These are phyloP conservation scores for Rehmannia glutinosa DNA, from an alignment of 257 asterid species.

Conservation along the genomic window DNA sequence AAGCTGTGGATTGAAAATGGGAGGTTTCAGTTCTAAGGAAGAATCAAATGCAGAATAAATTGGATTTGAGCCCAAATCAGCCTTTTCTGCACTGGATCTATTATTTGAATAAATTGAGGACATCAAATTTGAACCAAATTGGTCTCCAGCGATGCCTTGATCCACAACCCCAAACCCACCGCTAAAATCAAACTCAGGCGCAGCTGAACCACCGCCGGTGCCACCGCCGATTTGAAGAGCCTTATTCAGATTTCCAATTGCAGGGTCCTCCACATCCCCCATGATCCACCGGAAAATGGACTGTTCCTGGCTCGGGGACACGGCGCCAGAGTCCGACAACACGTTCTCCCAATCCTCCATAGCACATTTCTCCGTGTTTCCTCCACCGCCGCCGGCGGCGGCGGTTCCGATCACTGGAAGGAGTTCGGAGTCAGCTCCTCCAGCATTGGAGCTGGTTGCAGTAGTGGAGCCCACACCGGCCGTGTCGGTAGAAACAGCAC, in stretches of 20 bases:
- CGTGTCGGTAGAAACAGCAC: conserved; percentile 56
- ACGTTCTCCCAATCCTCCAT: conserved; percentile 91
- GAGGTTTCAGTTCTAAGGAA: conserved; percentile 46
- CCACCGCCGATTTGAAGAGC: conserved; percentile 44
- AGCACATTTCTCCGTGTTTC: conserved; percentile 43
- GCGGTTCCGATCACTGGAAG: conserved; percentile 41
- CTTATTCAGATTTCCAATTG: conserved; percentile 58
- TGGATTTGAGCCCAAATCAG: not conserved
- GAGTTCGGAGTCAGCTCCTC: conserved; percentile 50
- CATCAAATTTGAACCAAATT: conserved; percentile 22
- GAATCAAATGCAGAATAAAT: conserved; percentile 30
- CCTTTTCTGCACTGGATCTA: conserved; percentile 11
- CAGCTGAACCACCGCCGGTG: conserved; percentile 12
- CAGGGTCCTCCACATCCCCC: conserved; percentile 89
- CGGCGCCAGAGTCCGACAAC: conserved; percentile 58
- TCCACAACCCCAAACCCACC: conserved; percentile 62
- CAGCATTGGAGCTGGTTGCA: conserved; percentile 73
- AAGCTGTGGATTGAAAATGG: conserved; percentile 47
- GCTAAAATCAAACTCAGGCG: conserved; percentile 53
- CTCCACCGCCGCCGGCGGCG: conserved; percentile 22
- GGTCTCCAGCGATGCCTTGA: conserved; percentile 58
- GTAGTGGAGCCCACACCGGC: conserved; percentile 76
- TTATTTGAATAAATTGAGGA: conserved; percentile 29
- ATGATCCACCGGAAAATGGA: conserved; percentile 74
- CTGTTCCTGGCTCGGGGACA: conserved; percentile 71